These are phyloP conservation scores for Rhododendron ferrugineum DNA, from an alignment of 148 eudicot species.

Conservation along the genomic window DNA sequence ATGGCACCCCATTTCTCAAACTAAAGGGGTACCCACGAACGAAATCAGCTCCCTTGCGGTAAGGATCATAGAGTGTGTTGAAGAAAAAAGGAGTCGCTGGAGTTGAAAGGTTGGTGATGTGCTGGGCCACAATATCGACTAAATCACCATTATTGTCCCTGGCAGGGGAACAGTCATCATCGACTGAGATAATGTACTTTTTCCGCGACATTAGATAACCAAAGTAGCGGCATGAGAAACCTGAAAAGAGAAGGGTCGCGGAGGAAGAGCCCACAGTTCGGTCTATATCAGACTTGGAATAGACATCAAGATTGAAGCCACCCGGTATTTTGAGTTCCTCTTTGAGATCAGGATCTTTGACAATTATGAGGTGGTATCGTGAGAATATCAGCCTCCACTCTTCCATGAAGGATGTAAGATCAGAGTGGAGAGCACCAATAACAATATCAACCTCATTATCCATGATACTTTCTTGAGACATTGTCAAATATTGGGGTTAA, in stretches of 20 bases:
- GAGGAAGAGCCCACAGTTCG: conserved; percentile 43
- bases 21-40: conserved; percentile 98
- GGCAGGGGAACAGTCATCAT: conserved; percentile 85
- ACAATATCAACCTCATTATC: conserved; percentile 80
- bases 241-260: conserved; percentile 55
- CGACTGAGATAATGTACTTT: conserved; percentile 77
- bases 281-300: conserved; percentile 64
- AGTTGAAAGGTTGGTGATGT: conserved; percentile 63
- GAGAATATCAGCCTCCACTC: conserved; percentile 78
- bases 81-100: conserved; percentile 97
- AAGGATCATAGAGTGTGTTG: conserved; percentile 92
- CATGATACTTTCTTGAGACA: conserved; percentile 49
- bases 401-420: conserved; percentile 81
- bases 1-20: conserved; percentile 64
- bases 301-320: conserved; percentile 57
- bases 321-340: conserved; percentile 65
- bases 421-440: conserved; percentile 64
- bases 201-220: conserved; percentile 81
- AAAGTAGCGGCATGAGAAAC: conserved; percentile 90
- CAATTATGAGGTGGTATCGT: conserved; percentile 70
- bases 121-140: conserved; percentile 67
- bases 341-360: conserved; percentile 75
- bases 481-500: conserved; percentile 14
- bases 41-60: conserved; percentile 73
- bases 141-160: conserved; percentile 56